These are phyloP conservation scores for Pueraria montana DNA, from an alignment of 306 rosid species.

Conservation along the genomic window DNA sequence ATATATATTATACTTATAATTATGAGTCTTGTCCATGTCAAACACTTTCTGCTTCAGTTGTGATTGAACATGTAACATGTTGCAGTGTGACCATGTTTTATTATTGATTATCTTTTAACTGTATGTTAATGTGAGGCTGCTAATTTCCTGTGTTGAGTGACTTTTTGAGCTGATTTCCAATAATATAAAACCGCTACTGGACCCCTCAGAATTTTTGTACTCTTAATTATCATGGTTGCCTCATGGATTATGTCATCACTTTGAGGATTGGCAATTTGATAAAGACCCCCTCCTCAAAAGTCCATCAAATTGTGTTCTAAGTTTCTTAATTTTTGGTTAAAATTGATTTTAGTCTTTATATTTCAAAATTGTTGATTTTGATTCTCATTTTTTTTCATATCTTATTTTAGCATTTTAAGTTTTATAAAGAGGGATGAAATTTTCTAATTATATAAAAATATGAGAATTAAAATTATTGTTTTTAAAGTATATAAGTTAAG, in stretches of 20 bases:
- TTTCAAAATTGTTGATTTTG: not conserved
- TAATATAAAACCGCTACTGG: conserved; percentile 28
- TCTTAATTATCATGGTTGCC: not conserved
- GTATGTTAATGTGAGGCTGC: conserved; percentile 43
- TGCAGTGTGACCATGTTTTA: conserved; percentile 32
- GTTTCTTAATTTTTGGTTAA: not conserved
- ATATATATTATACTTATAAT: not conserved
- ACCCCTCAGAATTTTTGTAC: conserved; percentile 2
- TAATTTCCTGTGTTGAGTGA: conserved; percentile 41
- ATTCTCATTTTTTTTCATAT: not conserved
- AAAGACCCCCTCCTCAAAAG: not conserved
- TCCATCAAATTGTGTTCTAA: not conserved
- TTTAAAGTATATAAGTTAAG: no score
- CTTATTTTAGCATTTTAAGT: not conserved
- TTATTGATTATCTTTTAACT: conserved; percentile 21
- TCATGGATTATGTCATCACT: conserved; percentile 23
- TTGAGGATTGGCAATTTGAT: conserved; percentile 2
- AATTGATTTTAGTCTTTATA: not conserved
- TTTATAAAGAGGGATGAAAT: not conserved
- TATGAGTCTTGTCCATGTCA: conserved; percentile 45
- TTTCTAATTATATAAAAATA: no score
- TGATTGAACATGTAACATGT: conserved; percentile 50
- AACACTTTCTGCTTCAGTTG: conserved; percentile 44
- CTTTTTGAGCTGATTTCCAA: not conserved
- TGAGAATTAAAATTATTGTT: not conserved